These are phyloP conservation scores for Mortierella sp. DNA, from an alignment of 371 early-diverging fungal species.

Conservation along the genomic window DNA sequence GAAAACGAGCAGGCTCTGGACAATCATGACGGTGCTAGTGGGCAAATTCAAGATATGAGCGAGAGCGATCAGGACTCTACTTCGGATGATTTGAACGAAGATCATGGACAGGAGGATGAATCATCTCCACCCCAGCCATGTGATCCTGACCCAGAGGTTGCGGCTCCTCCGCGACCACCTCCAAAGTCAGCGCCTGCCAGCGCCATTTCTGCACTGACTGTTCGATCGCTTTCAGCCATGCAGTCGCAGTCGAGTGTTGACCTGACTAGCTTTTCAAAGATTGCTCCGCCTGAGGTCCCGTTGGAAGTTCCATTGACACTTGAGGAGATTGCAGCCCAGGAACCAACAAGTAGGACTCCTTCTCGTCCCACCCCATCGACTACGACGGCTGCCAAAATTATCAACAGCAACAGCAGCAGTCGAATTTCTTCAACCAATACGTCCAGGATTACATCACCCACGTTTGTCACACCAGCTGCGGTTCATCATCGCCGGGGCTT, in stretches of 20 bases:
- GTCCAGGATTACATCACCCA: conserved; percentile 43
- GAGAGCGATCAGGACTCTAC: conserved; percentile 20
- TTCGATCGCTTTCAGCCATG: not conserved
- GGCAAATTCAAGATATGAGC: not conserved
- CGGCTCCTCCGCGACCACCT: conserved; percentile 7
- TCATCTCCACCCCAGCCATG: conserved; percentile 4
- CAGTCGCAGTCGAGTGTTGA: conserved; percentile 27
- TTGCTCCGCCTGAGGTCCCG: not conserved
- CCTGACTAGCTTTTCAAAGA: conserved; percentile 12
- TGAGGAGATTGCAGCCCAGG: conserved; percentile 45
- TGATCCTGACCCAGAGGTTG: conserved; percentile 2
- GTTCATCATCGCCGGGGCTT: conserved; percentile 12
- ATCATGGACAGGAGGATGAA: conserved; percentile 19
- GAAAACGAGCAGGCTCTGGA: not conserved
- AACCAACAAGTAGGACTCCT: conserved; percentile 21
- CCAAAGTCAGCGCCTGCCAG: conserved; percentile 25
- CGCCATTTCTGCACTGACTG: not conserved
- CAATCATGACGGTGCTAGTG: not conserved
- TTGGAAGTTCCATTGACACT: conserved; percentile 24
- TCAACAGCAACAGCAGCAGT: conserved; percentile 32
- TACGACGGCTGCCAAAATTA: not conserved
- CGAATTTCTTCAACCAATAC: conserved; percentile 28
- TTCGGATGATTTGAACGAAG: conserved; percentile 22
- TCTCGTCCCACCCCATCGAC: conserved; percentile 1
- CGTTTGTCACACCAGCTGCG: conserved; percentile 8